phyloP scores from a whole-genome alignment of 257 asterid species.

The Solanum ossicruentum region DNA sequence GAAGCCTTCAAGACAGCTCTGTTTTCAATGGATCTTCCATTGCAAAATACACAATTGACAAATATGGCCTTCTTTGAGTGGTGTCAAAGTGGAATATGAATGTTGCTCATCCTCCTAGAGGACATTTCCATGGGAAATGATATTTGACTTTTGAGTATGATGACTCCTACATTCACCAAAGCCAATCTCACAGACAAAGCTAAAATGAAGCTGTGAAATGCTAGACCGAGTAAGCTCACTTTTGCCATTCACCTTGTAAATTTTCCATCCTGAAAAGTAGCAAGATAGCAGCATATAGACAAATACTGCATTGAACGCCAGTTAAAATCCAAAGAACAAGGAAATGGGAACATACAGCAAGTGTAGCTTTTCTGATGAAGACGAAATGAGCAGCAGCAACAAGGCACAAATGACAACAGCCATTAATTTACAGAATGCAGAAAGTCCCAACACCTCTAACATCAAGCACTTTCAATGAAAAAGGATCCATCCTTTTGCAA shows the following conservation, averaged over 20 bases:
- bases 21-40: not conserved
- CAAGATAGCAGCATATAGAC: not conserved
- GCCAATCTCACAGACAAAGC: not conserved
- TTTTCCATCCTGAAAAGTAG: not conserved
- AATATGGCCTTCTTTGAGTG: not conserved
- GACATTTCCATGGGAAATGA: not conserved
- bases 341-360: not conserved
- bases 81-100: not conserved
- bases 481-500: not conserved
- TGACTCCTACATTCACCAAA: not conserved
- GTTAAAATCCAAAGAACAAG: not conserved
- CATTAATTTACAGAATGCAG: not conserved
- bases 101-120: not conserved
- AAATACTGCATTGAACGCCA: not conserved
- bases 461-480: not conserved
- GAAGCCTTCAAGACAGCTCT: not conserved
- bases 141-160: not conserved
- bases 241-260: not conserved
- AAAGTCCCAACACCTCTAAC: not conserved
- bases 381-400: not conserved
- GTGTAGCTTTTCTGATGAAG: not conserved
- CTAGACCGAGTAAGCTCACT: not conserved
- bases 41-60: not conserved
- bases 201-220: not conserved
- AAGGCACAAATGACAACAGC: not conserved